phyloP scores from a whole-genome alignment of 257 asterid genomes.

The Plantago major region DNA sequence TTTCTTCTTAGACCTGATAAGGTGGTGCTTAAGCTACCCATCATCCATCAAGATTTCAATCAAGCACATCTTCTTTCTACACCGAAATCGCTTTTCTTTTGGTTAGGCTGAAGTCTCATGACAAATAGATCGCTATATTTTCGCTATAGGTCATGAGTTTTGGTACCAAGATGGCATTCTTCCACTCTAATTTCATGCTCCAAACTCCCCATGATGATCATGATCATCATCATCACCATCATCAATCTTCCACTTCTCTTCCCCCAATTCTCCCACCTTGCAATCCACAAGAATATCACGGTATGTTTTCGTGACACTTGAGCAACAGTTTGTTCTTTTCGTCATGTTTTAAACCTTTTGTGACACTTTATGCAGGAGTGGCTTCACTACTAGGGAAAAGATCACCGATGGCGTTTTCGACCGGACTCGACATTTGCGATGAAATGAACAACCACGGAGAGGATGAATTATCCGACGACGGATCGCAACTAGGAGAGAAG shows the following conservation, averaged over 20 bases:
- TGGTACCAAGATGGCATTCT: conserved; percentile 62
- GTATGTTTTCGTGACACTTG: conserved; percentile 16
- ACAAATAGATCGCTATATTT: conserved; percentile 9
- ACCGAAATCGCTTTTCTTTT: conserved; percentile 16
- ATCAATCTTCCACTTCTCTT: conserved; percentile 34
- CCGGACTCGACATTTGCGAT: conserved; percentile 24
- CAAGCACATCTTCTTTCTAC: conserved; percentile 35
- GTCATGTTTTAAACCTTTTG: background rate
- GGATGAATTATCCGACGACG: conserved; percentile 54
- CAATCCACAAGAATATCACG: conserved; percentile 48
- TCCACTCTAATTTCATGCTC: conserved; percentile 75
- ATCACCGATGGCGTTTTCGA: conserved; percentile 33
- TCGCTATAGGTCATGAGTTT: conserved; percentile 37
- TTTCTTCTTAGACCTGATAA: conserved; percentile 36
- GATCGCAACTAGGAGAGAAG: conserved; percentile 49
- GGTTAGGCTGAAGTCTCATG: background rate
- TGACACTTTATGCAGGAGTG: conserved; percentile 16
- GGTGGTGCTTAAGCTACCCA: conserved; percentile 52
- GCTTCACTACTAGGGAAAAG: conserved; percentile 41
- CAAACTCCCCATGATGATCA: conserved; percentile 60
- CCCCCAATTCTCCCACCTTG: conserved; percentile 39
- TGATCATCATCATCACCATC: conserved; percentile 33
- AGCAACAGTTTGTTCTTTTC: background rate
- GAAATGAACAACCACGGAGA: conserved; percentile 31
- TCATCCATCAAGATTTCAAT: conserved; percentile 35